These are phyloP conservation scores for Suillus sp. DNA, from an alignment of 768 basidiomycete species.

Conservation along the genomic window DNA sequence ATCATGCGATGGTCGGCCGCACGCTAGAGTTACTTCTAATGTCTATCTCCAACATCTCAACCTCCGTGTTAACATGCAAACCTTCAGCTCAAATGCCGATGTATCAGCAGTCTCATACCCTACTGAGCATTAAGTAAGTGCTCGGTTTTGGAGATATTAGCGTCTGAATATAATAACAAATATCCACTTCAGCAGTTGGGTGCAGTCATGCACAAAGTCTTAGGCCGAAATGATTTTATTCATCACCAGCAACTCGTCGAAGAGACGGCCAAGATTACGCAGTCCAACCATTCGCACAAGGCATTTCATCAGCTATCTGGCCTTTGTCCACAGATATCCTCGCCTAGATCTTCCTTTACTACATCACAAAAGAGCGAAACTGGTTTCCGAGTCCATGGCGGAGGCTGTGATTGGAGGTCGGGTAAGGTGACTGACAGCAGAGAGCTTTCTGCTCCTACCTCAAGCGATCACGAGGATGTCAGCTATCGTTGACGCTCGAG, in stretches of 20 bases:
- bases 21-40: not conserved
- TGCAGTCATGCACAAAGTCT: no score
- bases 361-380: slow-evolving; percentile 13
- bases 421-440: slow-evolving; percentile 12
- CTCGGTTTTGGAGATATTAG: no score
- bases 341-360: not conserved
- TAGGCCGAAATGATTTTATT: not conserved
- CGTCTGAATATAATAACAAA: no score
- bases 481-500: not conserved
- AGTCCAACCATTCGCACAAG: not conserved
- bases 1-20: not conserved
- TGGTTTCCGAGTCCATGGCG: slow-evolving; percentile 42
- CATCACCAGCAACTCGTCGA: not conserved
- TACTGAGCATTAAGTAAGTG: no score
- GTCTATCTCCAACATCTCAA: not conserved
- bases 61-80: not conserved
- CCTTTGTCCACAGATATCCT: not conserved
- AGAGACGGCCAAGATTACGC: not conserved
- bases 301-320: not conserved
- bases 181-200: no score
- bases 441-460: not conserved
- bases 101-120: not conserved
- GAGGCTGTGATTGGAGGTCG: slow-evolving; percentile 33
- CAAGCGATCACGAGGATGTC: not conserved
- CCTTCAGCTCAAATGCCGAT: not conserved